phyloP scores from a whole-genome alignment of 2,329 filamentous ascomycete species.

The Volutella citrinella region DNA sequence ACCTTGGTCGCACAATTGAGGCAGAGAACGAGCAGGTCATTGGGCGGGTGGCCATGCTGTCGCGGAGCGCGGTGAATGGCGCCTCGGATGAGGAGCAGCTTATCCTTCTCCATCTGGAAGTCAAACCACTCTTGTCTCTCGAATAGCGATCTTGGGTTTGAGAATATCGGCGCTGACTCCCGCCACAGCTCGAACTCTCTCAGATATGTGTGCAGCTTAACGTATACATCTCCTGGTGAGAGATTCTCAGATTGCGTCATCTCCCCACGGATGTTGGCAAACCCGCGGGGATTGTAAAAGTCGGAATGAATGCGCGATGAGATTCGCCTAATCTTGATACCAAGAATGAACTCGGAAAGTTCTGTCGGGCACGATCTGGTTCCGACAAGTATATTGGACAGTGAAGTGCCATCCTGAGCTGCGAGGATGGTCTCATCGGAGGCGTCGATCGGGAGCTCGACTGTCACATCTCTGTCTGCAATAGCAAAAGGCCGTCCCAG shows the following conservation, averaged over 20 bases:
- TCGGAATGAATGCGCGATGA: constrained; percentile 36
- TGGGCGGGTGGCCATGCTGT: constrained; percentile 28
- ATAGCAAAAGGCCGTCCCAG: constrained; percentile 15
- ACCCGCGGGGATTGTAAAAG: constrained; percentile 18
- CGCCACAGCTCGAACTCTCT: constrained; percentile 36
- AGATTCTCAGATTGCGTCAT: not conserved
- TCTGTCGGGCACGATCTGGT: constrained; percentile 6
- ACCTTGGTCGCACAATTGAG: constrained; percentile 33
- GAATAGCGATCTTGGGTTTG: constrained; percentile 36
- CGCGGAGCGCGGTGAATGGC: constrained; percentile 39
- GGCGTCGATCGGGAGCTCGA: constrained; percentile 11
- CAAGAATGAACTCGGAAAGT: constrained; percentile 33
- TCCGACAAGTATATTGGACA: not conserved
- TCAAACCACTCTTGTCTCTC: constrained; percentile 44
- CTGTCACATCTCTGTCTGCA: constrained; percentile 13
- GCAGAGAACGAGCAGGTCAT: constrained; percentile 30
- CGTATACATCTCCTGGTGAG: constrained; percentile 20
- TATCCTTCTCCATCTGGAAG: constrained; percentile 38
- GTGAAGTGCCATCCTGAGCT: not conserved
- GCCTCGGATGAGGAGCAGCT: constrained; percentile 36
- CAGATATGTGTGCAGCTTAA: constrained; percentile 27
- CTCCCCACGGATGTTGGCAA: not conserved
- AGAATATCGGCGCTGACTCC: constrained; percentile 27
- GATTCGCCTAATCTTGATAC: constrained; percentile 36
- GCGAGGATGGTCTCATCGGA: constrained; percentile 13